These are phyloP conservation scores for Ceratocystis destructans DNA, from an alignment of 2,329 filamentous ascomycete species.

Conservation along the genomic window DNA sequence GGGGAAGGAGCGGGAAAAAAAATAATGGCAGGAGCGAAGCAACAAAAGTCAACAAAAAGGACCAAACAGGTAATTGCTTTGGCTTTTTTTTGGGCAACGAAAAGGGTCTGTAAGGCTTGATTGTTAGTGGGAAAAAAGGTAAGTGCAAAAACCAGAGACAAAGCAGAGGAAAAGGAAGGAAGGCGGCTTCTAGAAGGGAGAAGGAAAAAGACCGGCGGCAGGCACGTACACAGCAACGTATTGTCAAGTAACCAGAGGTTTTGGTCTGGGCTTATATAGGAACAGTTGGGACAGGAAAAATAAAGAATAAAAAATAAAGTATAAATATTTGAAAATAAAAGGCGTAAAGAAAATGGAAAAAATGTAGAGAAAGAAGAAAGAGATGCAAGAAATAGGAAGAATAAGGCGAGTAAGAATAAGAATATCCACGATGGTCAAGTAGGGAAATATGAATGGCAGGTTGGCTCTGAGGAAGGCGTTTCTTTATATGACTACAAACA, in stretches of 20 bases:
- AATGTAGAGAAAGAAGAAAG: background rate
- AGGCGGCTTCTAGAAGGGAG: background rate
- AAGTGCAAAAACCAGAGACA: background rate
- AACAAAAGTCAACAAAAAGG: background rate
- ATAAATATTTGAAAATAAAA: background rate
- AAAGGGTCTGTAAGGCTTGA: too few species aligned
- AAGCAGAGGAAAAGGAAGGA: background rate
- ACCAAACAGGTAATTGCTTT: background rate
- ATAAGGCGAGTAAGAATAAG: background rate
- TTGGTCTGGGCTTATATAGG: background rate
- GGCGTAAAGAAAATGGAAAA: background rate
- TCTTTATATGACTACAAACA: constrained; percentile 1
- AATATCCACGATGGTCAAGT: background rate
- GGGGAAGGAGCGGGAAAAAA: background rate
- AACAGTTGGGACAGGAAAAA: background rate
- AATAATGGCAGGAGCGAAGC: background rate
- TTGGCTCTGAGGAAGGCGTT: background rate
- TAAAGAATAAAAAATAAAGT: background rate
- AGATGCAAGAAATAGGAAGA: background rate
- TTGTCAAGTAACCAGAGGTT: background rate
- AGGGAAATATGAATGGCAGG: background rate
- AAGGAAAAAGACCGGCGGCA: background rate
- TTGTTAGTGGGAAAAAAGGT: background rate
- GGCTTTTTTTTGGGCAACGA: background rate
- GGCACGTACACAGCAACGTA: background rate